Conservation (phyloP, 176 grass and related monocot species). For the Lolium rigidum region DNA sequence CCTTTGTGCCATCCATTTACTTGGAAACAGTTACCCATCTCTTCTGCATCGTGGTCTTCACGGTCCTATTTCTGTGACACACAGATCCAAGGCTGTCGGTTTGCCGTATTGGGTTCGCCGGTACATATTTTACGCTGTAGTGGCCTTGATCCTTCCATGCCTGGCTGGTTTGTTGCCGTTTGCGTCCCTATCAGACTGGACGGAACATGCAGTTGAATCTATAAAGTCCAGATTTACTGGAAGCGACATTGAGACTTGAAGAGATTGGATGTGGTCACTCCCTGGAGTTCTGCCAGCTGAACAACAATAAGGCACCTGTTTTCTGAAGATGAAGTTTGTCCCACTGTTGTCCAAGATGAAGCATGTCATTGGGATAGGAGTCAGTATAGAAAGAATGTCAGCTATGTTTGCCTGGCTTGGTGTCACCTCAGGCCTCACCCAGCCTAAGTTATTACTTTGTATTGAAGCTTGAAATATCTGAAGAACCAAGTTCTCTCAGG, state of each 20-base stretch:
- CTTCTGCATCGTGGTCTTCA: constrained; percentile 61
- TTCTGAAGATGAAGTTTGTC: neutral
- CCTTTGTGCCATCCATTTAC: constrained; percentile 78
- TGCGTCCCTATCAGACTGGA: constrained; percentile 76
- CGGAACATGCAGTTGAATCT: constrained; percentile 49
- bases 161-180: constrained; percentile 82
- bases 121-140: constrained; percentile 62
- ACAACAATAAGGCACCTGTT: constrained; percentile 11
- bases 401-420: constrained; percentile 8
- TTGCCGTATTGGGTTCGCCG: constrained; percentile 68
- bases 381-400: neutral
- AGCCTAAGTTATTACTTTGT: neutral
- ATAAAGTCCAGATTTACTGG: constrained; percentile 42
- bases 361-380: constrained; percentile 6
- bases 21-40: constrained; percentile 70
- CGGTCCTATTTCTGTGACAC: constrained; percentile 62
- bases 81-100: constrained; percentile 37
- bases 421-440: constrained; percentile 5
- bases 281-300: neutral
- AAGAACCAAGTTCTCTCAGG: constrained; percentile 8
- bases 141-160: constrained; percentile 74
- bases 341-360: neutral
- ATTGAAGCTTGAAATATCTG: constrained; percentile 12
- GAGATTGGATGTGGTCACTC: constrained; percentile 8
- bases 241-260: constrained; percentile 54